phyloP scores from a whole-genome alignment of 2,329 filamentous ascomycete species.

The Bipolaris zeicola region DNA sequence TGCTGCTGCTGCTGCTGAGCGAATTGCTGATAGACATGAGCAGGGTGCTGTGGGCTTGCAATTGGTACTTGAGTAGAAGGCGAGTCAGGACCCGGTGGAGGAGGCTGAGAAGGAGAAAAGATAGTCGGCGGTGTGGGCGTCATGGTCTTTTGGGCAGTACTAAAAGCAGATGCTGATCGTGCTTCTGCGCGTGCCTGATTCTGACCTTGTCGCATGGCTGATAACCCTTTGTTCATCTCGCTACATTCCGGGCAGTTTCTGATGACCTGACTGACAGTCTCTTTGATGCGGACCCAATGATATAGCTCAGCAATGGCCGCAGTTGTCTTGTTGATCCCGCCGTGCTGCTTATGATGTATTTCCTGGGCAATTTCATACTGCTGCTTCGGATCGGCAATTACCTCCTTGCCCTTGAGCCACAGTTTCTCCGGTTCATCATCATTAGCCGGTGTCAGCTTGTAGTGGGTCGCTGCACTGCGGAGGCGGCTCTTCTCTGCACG shows the following conservation, averaged over 20 bases:
- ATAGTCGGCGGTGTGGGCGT: slow-evolving; percentile 21
- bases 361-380: slow-evolving; percentile 88
- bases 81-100: slow-evolving; percentile 22
- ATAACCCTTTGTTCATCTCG: slow-evolving; percentile 58
- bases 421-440: slow-evolving; percentile 63
- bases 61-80: slow-evolving; percentile 37
- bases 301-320: slow-evolving; percentile 91
- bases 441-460: slow-evolving; percentile 70
- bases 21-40: slow-evolving; percentile 28
- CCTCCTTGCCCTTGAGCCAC: slow-evolving; percentile 98
- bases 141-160: slow-evolving; percentile 8
- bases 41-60: slow-evolving; percentile 38
- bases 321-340: slow-evolving; percentile 97
- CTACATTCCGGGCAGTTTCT: slow-evolving; percentile 90
- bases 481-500: slow-evolving; percentile 94
- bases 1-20: slow-evolving; percentile 35
- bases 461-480: slow-evolving; percentile 91
- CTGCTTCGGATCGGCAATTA: slow-evolving; percentile 84
- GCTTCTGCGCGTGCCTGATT: slow-evolving; percentile 18
- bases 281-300: slow-evolving; percentile 98
- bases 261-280: slow-evolving; percentile 94
- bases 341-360: slow-evolving; percentile 77
- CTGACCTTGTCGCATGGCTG: slow-evolving; percentile 32
- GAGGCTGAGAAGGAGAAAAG: slow-evolving; percentile 13
- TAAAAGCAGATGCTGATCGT: slow-evolving; percentile 12